These are phyloP conservation scores for Cyberlindnera saturnus DNA, from an alignment of 805 yeast species.

Conservation along the genomic window DNA sequence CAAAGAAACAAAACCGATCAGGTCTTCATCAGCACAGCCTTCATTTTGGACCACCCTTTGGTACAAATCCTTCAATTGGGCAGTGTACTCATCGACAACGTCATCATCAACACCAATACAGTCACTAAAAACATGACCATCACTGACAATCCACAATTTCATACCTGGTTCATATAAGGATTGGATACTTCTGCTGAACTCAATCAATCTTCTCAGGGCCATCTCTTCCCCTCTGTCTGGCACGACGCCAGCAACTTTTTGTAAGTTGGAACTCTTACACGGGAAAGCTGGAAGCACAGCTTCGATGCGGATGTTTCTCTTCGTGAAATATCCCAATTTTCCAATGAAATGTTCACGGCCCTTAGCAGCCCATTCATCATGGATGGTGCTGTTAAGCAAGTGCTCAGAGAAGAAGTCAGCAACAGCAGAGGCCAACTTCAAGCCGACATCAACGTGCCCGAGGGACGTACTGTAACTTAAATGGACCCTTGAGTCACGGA, in stretches of 20 bases:
- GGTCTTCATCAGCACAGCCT: constrained; percentile 21
- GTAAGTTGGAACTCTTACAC: constrained; percentile 52
- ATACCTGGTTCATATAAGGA: constrained; percentile 50
- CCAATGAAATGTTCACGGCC: constrained; percentile 39
- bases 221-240: constrained; percentile 53
- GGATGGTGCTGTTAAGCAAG: constrained; percentile 39
- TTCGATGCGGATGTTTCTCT: constrained; percentile 41
- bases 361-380: constrained; percentile 43
- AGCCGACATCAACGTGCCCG: constrained; percentile 6
- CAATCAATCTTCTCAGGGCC: constrained; percentile 33
- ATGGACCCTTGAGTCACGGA: constrained; percentile 29
- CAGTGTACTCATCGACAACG: constrained; percentile 43
- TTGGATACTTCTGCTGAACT: constrained; percentile 25
- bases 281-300: constrained; percentile 62
- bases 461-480: constrained; percentile 11
- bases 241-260: constrained; percentile 40
- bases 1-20: constrained; percentile 36
- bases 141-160: constrained; percentile 51
- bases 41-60: constrained; percentile 21
- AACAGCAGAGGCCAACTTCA: constrained; percentile 24
- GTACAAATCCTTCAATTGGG: constrained; percentile 30
- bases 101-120: constrained; percentile 58
- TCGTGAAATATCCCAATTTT: constrained; percentile 41
- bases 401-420: constrained; percentile 39
- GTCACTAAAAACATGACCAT: constrained; percentile 62